Percentiles rank a stretch among this genome's conserved stretches.
Conservation (phyloP, 352 stramenopile species). For the Halophytophthora batemanensis region DNA sequence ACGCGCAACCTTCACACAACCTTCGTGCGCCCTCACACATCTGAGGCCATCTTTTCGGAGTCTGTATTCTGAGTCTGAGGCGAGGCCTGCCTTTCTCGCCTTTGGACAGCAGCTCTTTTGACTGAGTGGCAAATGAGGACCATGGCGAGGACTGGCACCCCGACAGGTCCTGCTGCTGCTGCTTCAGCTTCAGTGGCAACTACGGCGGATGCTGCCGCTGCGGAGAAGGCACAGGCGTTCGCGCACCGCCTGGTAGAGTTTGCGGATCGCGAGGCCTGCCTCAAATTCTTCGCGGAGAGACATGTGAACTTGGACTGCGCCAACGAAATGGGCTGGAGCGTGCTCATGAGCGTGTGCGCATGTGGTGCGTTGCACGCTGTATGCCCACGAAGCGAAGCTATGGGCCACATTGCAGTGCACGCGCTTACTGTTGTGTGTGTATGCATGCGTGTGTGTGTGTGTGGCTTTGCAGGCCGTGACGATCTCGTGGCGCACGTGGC, state of each 20-base stretch:
- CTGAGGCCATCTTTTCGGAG: neutral
- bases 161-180: constrained; percentile 2
- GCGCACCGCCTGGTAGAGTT: constrained; percentile 79
- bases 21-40: neutral
- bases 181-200: neutral
- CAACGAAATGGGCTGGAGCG: constrained; percentile 64
- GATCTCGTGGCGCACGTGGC: constrained; percentile 57
- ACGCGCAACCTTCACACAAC: neutral
- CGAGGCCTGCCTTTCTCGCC: neutral
- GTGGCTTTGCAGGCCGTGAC: constrained; percentile 38
- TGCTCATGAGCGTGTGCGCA: constrained; percentile 80
- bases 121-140: too few relatives aligned
- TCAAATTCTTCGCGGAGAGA: constrained; percentile 61
- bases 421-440: neutral
- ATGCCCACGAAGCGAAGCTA: neutral
- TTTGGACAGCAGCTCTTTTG: too few relatives aligned
- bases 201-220: constrained; percentile 5
- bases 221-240: constrained; percentile 51
- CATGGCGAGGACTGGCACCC: neutral
- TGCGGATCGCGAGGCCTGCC: constrained; percentile 46
- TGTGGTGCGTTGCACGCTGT: constrained; percentile 34
- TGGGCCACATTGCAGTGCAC: neutral
- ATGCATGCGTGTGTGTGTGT: too few relatives aligned
- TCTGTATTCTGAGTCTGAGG: constrained; percentile 2
- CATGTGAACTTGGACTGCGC: constrained; percentile 54